Base-by-base conservation (phyloP, 2,329 filamentous ascomycete genomes). In the Thelonectria blattea region DNA sequence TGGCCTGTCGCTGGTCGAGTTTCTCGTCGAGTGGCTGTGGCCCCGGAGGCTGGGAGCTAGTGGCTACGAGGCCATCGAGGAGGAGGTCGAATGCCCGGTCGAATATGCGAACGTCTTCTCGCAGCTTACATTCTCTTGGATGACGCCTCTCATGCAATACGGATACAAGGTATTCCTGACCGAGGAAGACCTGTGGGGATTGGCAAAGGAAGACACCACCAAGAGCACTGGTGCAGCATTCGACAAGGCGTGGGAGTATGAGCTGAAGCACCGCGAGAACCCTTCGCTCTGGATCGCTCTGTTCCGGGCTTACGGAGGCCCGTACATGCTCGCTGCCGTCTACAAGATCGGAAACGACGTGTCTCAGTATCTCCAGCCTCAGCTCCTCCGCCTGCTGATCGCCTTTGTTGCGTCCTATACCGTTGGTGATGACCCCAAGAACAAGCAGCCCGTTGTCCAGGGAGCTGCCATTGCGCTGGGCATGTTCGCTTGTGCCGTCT, bases 41-140 rank as follows among this genome's bases (percentile, higher is more conserved):
- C 91, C 91, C n/a, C 94, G 93, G 76, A 87, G 86, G 66, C 78
- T 88, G 60, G 67, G 69, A 5, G 64, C 70, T 8, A 91, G 87
- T 68, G 76, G 76, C 32, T 88, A 88, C 69, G 80, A 83, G 58
- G 84, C 79, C 20, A 77, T 88, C 56, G 75, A 83, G 17, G 85
- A 87, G 37, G 84, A 87, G 57, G 85, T 84, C 42, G 85, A 88
- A 68, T 88, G 86, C 57, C 91, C 91, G 0, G 88, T 91, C 63
- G 93, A 98, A 77, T 96, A 97, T 74, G 93, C 95, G 12, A 93
- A 94, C 61, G 83, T 98, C 53, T 99, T 99, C 78, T 97, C 94
- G 4, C 87, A 91, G 52, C 83, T 99, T 47, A 97, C 94, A 0
- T 99, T 99, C 76, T 89, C 91, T 56, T 99, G 95, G 95, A 97